Evolutionary conservation across 176 grass and related monocot genomes (phyloP), one percentile per base, ranked within the genome.

Genomic region (Microstegium vimineum): DNA sequence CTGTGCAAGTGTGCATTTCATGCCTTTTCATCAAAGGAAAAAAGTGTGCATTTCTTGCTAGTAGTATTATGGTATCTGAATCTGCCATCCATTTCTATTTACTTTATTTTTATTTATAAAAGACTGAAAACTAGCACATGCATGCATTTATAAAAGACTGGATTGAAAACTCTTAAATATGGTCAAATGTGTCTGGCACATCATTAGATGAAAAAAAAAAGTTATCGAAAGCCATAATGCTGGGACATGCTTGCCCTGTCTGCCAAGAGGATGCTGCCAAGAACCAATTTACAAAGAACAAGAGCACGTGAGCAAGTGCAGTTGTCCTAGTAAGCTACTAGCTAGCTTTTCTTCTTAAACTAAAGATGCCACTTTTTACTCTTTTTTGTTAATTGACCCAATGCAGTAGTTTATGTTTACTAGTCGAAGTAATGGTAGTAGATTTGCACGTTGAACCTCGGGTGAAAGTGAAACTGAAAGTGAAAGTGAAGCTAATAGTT

Each of bases 281-380:
- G 49, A 33, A 52, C 49, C 32, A 10, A 27, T 85, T 79, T 76
- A 76, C 82, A 69, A 70, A 81, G 32, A 83, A 70, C 74, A 60
- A 2, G 0, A 2, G 63, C 87, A 89, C 87, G 87, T 85, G 87
- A 89, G 56, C 52, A 0, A 20, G 41, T 16, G 10, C 77, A 28
- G n/a, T n/a, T n/a, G n/a, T n/a, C n/a, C n/a, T n/a, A n/a, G n/a
- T n/a, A n/a, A n/a, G n/a, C n/a, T n/a, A n/a, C n/a, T n/a, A n/a
- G n/a, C n/a, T n/a, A 54, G 18, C 72, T 71, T 59, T 72, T 28
- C 9, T 25, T 25, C 7, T n/a, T 59, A 46, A 72, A 46, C 41
- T 6, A 59, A 89, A 71, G 73, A 38, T 10, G 5, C 41, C 10
- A 2, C 42, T 30, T 69, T 76, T 82, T 34, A 52, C 64, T n/a